A percentile compares a stretch with the other conserved stretches of the same genome.
These are phyloP conservation scores for Moringa oleifera DNA, from an alignment of 345 rosid genomes.

Conservation along the genomic window DNA sequence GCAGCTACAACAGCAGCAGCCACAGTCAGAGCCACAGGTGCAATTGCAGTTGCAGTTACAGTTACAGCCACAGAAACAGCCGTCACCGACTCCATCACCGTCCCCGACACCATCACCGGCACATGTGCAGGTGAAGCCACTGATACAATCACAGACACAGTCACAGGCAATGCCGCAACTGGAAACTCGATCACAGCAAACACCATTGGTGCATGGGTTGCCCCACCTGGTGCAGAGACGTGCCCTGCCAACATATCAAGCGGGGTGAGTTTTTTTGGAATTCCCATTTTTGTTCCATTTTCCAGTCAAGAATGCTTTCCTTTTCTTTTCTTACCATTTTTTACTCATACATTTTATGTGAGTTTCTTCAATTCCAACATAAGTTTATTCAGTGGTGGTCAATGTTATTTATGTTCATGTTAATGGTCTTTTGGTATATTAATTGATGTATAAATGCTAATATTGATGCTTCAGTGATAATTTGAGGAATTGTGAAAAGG, in stretches of 20 bases:
- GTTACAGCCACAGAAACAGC: conserved; percentile 11
- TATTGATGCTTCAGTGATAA: no score
- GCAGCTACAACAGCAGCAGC: conserved; percentile 5
- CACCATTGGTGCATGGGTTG: conserved; percentile 22
- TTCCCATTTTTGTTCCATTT: conserved; percentile 1
- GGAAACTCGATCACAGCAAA: conserved; percentile 25
- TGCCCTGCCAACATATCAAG: conserved; percentile 24
- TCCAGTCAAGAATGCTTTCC: not conserved
- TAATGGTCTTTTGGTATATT: no score
- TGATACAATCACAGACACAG: conserved; percentile 12
- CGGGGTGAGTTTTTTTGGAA: conserved; percentile 22
- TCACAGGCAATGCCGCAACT: conserved; percentile 18
- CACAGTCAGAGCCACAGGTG: conserved; percentile 14
- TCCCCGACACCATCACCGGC: not conserved
- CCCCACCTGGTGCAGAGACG: conserved; percentile 38
- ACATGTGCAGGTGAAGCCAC: not conserved
- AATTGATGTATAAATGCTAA: no score
- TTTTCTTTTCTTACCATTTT: not conserved
- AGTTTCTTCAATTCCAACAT: no score
- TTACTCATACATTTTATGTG: no score
- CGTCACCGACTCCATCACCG: not conserved
- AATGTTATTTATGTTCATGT: no score
- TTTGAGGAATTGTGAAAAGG: no score
- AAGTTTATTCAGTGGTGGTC: no score
- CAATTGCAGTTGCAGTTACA: not conserved